Conservation (phyloP, 768 basidiomycete species). For the Podaxis pistillaris region DNA sequence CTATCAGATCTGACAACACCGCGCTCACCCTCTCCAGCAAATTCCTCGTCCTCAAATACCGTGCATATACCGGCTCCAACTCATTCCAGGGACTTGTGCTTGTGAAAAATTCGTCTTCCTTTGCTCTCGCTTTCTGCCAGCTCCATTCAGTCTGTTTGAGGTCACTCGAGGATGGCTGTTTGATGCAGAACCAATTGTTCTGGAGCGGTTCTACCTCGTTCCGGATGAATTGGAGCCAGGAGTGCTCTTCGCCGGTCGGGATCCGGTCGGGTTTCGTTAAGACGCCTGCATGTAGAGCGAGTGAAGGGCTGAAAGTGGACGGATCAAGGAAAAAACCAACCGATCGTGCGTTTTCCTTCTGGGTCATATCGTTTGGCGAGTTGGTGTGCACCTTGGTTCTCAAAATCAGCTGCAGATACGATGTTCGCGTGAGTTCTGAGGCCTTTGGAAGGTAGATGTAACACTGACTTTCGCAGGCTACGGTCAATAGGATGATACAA, state of each 20-base stretch:
- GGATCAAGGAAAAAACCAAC: slow-evolving; percentile 32
- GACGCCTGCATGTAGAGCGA: slow-evolving; percentile 44
- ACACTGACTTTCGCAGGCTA: slow-evolving; percentile 64
- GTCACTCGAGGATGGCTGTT: slow-evolving; percentile 51
- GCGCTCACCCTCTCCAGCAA: slow-evolving; percentile 57
- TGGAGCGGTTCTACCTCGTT: slow-evolving; percentile 50
- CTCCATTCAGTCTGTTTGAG: slow-evolving; percentile 45
- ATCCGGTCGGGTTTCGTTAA: slow-evolving; percentile 76
- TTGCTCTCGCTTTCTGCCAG: slow-evolving; percentile 58
- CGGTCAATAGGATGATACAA: slow-evolving; percentile 59
- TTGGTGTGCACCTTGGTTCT: slow-evolving; percentile 75
- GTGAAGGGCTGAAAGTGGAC: not conserved
- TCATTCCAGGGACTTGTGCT: slow-evolving; percentile 51
- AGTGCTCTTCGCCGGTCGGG: slow-evolving; percentile 47
- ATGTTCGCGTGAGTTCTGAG: not conserved
- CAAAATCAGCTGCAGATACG: slow-evolving; percentile 64
- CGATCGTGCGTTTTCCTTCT: slow-evolving; percentile 65
- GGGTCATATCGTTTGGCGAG: slow-evolving; percentile 62
- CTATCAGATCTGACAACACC: slow-evolving; percentile 62
- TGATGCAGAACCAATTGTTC: slow-evolving; percentile 61
- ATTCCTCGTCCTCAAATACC: slow-evolving; percentile 53
- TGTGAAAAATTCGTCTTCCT: slow-evolving; percentile 58
- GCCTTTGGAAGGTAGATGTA: not conserved
- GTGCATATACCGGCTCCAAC: slow-evolving; percentile 47
- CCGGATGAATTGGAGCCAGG: slow-evolving; percentile 57